Evolutionary conservation across 805 yeast genomes (phyloP).

Genomic region (Candida coleopterorum): DNA sequence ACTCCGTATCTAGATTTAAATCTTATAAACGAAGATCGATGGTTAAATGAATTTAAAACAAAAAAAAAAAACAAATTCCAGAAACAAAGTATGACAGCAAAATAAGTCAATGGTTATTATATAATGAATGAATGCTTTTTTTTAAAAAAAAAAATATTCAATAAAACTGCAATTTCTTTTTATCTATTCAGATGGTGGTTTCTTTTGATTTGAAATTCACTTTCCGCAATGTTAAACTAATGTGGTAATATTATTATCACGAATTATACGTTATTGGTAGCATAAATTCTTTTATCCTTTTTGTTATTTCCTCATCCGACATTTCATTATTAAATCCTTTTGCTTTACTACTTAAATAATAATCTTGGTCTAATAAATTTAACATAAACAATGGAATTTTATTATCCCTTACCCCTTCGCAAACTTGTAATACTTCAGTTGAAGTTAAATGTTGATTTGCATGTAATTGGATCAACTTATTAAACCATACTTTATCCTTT

Average conservation of each 20-base stretch:
- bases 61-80: not conserved
- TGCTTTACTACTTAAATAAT: constrained; percentile 12
- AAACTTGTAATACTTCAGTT: constrained; percentile 27
- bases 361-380: constrained; percentile 28
- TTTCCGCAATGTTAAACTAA: no score
- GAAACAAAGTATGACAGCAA: no score
- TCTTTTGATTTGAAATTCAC: no score
- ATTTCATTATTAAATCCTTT: constrained; percentile 11
- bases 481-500: constrained; percentile 35
- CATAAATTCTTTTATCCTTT: constrained; percentile 29
- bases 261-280: constrained; percentile 26
- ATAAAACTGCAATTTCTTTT: no score
- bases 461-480: constrained; percentile 24
- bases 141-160: no score
- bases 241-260: no score
- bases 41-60: no score
- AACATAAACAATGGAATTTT: constrained; percentile 33
- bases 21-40: constrained; percentile 3
- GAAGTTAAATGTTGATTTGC: constrained; percentile 22
- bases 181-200: no score
- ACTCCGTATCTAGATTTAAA: constrained; percentile 1
- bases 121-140: no score
- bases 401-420: constrained; percentile 35
- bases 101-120: no score
- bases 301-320: constrained; percentile 25